phyloP scores from a whole-genome alignment of 139 green algal genomes.

The Limnomonas spitsbergensis region DNA sequence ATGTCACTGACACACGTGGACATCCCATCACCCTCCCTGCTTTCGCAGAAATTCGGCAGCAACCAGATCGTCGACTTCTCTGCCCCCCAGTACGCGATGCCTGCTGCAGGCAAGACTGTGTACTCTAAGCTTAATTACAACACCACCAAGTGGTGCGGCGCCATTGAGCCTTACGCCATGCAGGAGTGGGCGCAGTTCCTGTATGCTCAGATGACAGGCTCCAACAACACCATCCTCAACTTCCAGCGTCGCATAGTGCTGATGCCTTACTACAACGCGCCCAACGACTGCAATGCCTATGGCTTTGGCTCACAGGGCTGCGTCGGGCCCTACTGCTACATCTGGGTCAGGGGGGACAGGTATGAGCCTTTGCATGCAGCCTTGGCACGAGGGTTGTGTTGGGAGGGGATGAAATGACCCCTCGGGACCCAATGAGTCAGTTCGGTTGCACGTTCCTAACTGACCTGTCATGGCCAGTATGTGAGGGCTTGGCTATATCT shows the following conservation, averaged over 20 bases:
- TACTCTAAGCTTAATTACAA: constrained; percentile 10
- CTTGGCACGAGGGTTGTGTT: too few relatives aligned
- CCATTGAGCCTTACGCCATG: constrained; percentile 1
- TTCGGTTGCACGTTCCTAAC: too few relatives aligned
- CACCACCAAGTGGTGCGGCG: background rate
- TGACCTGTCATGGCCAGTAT: too few relatives aligned
- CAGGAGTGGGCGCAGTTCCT: constrained; percentile 14
- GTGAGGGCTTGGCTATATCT: too few relatives aligned
- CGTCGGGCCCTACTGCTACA: constrained; percentile 13
- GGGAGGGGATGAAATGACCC: too few relatives aligned
- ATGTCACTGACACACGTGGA: too few relatives aligned
- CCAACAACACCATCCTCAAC: constrained; percentile 1
- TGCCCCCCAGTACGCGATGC: constrained; percentile 5
- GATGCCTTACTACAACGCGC: background rate
- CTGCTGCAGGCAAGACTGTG: background rate
- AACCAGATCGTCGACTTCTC: constrained; percentile 7
- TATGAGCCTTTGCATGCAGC: too few relatives aligned
- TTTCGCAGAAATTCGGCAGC: background rate
- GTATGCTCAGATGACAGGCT: background rate
- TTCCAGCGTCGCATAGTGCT: constrained; percentile 15
- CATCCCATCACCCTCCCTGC: too few relatives aligned
- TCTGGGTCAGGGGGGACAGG: constrained; percentile 15
- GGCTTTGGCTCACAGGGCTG: constrained; percentile 14
- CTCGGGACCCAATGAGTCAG: too few relatives aligned
- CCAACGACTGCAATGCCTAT: constrained; percentile 9